These are phyloP conservation scores for Crithidia sp. DNA, from an alignment of 208 protist species.

Conservation along the genomic window DNA sequence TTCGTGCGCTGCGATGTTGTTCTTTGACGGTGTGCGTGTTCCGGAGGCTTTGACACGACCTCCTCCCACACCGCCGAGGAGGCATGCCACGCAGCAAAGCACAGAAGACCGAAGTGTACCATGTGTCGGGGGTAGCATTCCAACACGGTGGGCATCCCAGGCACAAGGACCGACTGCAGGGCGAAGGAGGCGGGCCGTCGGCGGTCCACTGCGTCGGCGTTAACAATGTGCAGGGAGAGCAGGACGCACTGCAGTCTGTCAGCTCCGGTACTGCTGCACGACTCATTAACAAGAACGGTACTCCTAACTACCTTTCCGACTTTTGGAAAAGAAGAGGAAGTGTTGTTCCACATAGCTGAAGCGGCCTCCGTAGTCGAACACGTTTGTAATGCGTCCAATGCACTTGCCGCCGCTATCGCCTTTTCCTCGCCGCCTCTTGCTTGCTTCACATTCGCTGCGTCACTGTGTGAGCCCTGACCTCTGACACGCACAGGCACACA, in stretches of 20 bases:
- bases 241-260: conserved; percentile 18
- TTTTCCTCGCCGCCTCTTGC: too few species aligned
- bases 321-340: too few species aligned
- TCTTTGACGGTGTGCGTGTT: too few species aligned
- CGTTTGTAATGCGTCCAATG: too few species aligned
- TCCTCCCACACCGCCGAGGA: neutral
- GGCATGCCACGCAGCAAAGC: conserved; percentile 55
- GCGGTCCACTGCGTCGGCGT: conserved; percentile 27
- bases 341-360: too few species aligned
- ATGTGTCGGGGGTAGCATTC: conserved; percentile 85
- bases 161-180: conserved; percentile 73
- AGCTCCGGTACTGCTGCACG: neutral
- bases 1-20: too few species aligned
- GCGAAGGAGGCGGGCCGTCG: conserved; percentile 43
- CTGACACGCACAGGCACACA: neutral
- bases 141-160: conserved; percentile 35
- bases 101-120: conserved; percentile 71
- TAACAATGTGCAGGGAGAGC: conserved; percentile 64
- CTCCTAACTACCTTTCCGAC: too few species aligned
- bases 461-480: too few species aligned
- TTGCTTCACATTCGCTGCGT: too few species aligned
- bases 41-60: neutral
- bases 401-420: too few species aligned
- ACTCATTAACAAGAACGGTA: too few species aligned
- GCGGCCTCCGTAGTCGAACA: too few species aligned